These are phyloP conservation scores for Ormosia semicastrata DNA, from an alignment of 306 rosid genomes.

Conservation along the genomic window DNA sequence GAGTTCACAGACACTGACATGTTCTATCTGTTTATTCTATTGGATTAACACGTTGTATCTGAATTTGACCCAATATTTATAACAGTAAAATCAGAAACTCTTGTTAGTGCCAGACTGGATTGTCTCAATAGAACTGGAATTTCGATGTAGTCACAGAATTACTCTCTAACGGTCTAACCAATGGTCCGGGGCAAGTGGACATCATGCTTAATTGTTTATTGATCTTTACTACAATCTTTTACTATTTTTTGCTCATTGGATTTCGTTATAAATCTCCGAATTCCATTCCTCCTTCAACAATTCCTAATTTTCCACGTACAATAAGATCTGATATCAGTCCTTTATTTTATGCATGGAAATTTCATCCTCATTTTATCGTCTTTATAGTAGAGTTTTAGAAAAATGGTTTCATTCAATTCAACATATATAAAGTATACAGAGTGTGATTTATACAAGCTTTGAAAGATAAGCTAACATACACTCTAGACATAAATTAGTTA, in stretches of 20 bases:
- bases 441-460: too few species aligned
- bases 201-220: background rate
- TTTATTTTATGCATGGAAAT: background rate
- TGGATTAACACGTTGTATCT: background rate
- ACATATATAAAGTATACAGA: too few species aligned
- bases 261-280: background rate
- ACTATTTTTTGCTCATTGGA: background rate
- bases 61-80: background rate
- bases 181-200: background rate
- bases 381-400: background rate
- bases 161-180: too few species aligned
- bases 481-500: background rate
- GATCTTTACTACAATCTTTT: background rate
- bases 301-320: background rate
- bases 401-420: too few species aligned
- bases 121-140: background rate
- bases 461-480: too few species aligned
- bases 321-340: background rate
- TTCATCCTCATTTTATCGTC: too few species aligned
- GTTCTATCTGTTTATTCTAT: background rate
- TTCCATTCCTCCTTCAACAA: background rate
- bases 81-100: background rate
- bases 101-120: constrained; percentile 4
- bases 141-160: background rate
- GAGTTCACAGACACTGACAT: background rate